Percentiles rank a stretch among this genome's conserved stretches.
phyloP scores from a whole-genome alignment of 345 rosid species.

The Pseudoturritis turrita region DNA sequence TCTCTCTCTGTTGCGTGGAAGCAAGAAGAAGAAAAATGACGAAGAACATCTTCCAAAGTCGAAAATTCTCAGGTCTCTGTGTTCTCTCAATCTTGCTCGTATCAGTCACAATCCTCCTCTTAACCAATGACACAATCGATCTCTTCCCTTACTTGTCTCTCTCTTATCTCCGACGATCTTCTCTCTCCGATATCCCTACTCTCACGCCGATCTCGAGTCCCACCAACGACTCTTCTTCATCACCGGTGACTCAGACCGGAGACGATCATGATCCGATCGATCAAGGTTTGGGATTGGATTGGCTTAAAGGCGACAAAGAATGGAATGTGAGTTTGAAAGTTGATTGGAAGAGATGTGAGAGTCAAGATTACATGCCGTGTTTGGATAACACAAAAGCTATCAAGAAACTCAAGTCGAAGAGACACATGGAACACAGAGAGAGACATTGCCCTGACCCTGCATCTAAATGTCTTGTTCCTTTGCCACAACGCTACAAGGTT shows the following conservation, averaged over 20 bases:
- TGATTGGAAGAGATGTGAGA: slow-evolving; percentile 50
- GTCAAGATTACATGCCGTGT: slow-evolving; percentile 72
- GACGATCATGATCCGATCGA: background rate
- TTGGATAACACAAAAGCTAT: slow-evolving; percentile 66
- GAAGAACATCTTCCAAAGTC: slow-evolving; percentile 33
- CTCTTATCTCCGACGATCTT: slow-evolving; percentile 38
- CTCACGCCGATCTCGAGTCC: slow-evolving; percentile 14
- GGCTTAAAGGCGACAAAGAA: background rate
- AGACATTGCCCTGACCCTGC: slow-evolving; percentile 67
- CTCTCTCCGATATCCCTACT: slow-evolving; percentile 26
- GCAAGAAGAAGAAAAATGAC: background rate
- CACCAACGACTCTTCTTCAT: background rate
- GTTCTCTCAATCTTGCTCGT: slow-evolving; percentile 39
- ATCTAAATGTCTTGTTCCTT: slow-evolving; percentile 67
- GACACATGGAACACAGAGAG: slow-evolving; percentile 87
- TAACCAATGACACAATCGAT: slow-evolving; percentile 30
- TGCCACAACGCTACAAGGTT: slow-evolving; percentile 64
- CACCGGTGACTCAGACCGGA: slow-evolving; percentile 12
- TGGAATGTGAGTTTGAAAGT: slow-evolving; percentile 22
- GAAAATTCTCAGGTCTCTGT: slow-evolving; percentile 36
- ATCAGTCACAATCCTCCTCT: slow-evolving; percentile 39
- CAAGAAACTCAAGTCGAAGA: slow-evolving; percentile 56
- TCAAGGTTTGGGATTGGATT: slow-evolving; percentile 1
- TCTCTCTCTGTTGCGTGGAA: slow-evolving; percentile 3
- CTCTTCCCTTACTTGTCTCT: slow-evolving; percentile 36